These are phyloP conservation scores for Gracilaria gracilis DNA, from an alignment of 23 red algal genomes.

Conservation along the genomic window DNA sequence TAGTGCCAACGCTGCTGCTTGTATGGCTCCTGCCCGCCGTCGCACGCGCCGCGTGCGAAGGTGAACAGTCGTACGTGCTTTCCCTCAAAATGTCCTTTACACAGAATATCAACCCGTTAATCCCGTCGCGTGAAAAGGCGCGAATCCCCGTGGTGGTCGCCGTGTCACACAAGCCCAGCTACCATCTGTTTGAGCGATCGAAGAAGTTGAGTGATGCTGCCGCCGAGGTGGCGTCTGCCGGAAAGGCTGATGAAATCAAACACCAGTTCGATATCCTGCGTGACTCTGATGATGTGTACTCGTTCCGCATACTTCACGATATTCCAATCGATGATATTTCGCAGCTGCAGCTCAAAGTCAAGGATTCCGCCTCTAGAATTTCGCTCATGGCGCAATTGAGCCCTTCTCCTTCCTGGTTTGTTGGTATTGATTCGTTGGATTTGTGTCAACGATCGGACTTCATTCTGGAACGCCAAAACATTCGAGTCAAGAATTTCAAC, in stretches of 20 bases:
- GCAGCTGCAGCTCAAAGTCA: constrained; percentile 22
- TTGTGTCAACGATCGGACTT: constrained; percentile 29
- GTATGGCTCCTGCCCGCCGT: constrained; percentile 17
- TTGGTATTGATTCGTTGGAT: constrained; percentile 39
- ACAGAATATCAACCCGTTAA: constrained; percentile 24
- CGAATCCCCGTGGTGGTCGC: constrained; percentile 57
- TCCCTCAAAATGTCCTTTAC: constrained; percentile 33
- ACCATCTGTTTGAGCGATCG: constrained; percentile 23
- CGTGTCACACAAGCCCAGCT: constrained; percentile 41
- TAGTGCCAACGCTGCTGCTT: not conserved
- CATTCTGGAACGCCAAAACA: constrained; percentile 28
- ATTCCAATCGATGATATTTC: constrained; percentile 48
- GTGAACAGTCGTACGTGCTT: constrained; percentile 32
- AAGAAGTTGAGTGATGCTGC: constrained; percentile 37
- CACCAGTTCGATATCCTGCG: constrained; percentile 22
- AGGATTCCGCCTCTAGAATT: constrained; percentile 45
- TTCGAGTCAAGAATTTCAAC: constrained; percentile 46
- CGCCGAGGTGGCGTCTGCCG: constrained; percentile 42
- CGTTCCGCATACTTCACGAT: constrained; percentile 17
- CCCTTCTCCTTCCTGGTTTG: constrained; percentile 70
- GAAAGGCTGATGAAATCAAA: constrained; percentile 43
- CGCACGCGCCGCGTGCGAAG: not conserved
- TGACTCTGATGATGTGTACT: constrained; percentile 36
- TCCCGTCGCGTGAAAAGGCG: constrained; percentile 41
- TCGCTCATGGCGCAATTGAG: constrained; percentile 46